Evolutionary conservation across 2,329 filamentous ascomycete genomes (phyloP).

Genomic region (Fusarium anthophilum): DNA sequence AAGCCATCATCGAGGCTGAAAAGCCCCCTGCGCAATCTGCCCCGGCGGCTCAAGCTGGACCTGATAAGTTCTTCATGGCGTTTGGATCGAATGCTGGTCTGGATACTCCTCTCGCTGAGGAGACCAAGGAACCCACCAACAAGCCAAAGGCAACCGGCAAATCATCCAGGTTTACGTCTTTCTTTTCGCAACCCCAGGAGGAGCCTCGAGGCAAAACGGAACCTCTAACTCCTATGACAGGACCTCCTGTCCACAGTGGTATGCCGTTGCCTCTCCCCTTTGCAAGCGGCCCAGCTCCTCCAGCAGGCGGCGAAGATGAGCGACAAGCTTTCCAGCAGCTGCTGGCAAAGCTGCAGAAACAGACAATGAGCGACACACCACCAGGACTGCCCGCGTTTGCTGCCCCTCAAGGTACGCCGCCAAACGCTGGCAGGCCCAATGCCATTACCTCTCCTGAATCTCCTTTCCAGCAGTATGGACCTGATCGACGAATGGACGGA

Average conservation of each 20-base stretch:
- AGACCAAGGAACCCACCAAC: conserved; percentile 54
- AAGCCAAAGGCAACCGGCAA: conserved; percentile 69
- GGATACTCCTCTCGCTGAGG: conserved; percentile 63
- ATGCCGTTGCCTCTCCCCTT: conserved; percentile 31
- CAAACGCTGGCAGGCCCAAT: conserved; percentile 48
- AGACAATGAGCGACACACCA: conserved; percentile 58
- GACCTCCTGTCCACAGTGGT: conserved; percentile 25
- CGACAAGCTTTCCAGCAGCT: conserved; percentile 88
- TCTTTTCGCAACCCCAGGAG: conserved; percentile 68
- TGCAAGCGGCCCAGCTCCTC: conserved; percentile 42
- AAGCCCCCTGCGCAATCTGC: conserved; percentile 67
- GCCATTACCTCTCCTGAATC: conserved; percentile 57
- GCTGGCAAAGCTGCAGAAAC: conserved; percentile 79
- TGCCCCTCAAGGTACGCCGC: conserved; percentile 48
- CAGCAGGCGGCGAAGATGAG: conserved; percentile 67
- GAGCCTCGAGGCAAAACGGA: conserved; percentile 62
- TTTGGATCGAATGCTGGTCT: conserved; percentile 54
- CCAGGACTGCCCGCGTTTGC: conserved; percentile 56
- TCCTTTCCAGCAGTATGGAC: conserved; percentile 57
- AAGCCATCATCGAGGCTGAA: conserved; percentile 55
- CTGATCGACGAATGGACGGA: conserved; percentile 54
- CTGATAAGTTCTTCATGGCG: conserved; percentile 80
- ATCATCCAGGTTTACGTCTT: conserved; percentile 85
- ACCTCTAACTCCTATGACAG: conserved; percentile 54
- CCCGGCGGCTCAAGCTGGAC: conserved; percentile 71